Base-by-base conservation (phyloP, 2,329 filamentous ascomycete genomes). In the Sporothrix protearum region DNA sequence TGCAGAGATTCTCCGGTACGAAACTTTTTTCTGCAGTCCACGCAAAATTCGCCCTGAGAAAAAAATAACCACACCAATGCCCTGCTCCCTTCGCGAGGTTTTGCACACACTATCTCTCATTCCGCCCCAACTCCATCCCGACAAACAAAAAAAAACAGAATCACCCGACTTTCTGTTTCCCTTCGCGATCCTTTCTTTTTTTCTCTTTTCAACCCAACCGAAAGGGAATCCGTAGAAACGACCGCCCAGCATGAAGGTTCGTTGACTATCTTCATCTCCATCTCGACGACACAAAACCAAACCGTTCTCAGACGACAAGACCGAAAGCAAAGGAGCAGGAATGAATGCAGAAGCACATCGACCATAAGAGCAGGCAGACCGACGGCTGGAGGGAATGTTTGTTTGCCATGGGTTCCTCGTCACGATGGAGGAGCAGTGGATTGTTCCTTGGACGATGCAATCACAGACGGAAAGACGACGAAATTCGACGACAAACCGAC, bases 211-310 rank as follows among this genome's bases (percentile, higher is more conserved):
- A 53, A 49, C 42, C n/a, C 63, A 66, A 42, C 39, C 59, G 28
- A 70, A 66, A 57, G 68, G 53, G 68, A 71, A 69, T 69, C 39
- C 51, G 16, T 39, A 49, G 28, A 68, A 61, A 64, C 59, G 33
- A 68, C 70, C 55, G 68, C 72, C 71, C 73, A 75, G 53, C 70
- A 75, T 75, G 74, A 75, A 75, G 74, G 74, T 75, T 69, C 36
- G 74, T 74, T 72, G 47, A 22, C 3, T 49, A 42, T 30, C 51
- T 57, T 55, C 67, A 28, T 53, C 49, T 47, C 19, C 53, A 28
- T 53, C 30, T 25, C 64, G 53, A 68, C 69, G 28, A 45, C 42
- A 33, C 33, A 10, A 57, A 55, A 28, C 36, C 55, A 30, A n/a
- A n/a, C n/a, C n/a, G n/a, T n/a, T 8, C 42, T 10, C 61, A 39